Evolutionary conservation across 192 early-diverging fungal genomes (phyloP).

Genomic region (Coemansia sp.): DNA sequence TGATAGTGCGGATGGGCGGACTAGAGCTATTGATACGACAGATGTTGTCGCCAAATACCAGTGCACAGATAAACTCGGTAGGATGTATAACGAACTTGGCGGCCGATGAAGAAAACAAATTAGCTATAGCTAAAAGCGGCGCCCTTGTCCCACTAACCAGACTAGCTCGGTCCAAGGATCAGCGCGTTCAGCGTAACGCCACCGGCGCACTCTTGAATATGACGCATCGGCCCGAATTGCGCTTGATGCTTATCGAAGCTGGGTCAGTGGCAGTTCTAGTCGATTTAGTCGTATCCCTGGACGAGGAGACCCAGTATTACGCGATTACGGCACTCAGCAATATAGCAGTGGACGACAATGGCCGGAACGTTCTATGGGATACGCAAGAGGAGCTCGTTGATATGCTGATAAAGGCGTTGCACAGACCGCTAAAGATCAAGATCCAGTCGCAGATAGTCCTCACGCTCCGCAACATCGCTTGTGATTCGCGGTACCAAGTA

Average conservation of each 20-base stretch:
- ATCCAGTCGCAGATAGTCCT: constrained; percentile 81
- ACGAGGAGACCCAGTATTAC: constrained; percentile 88
- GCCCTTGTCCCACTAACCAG: constrained; percentile 70
- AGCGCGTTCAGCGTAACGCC: constrained; percentile 83
- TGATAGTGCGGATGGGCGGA: constrained; percentile 77
- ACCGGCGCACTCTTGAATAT: constrained; percentile 88
- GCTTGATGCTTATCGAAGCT: constrained; percentile 67
- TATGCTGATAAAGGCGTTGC: constrained; percentile 62
- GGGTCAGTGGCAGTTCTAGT: constrained; percentile 76
- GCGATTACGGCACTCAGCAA: constrained; percentile 86
- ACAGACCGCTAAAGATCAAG: constrained; percentile 65
- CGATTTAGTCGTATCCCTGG: constrained; percentile 64
- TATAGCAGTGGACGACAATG: constrained; percentile 77
- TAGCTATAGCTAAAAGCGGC: constrained; percentile 74
- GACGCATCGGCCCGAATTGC: constrained; percentile 80
- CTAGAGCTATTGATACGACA: constrained; percentile 74
- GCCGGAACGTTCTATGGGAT: constrained; percentile 65
- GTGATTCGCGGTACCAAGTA: constrained; percentile 69
- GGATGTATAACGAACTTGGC: constrained; percentile 92
- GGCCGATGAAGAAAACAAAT: constrained; percentile 78
- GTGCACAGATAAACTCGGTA: constrained; percentile 86
- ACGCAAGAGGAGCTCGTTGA: constrained; percentile 73
- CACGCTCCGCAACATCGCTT: constrained; percentile 79
- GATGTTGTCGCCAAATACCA: constrained; percentile 74
- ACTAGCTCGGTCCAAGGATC: constrained; percentile 73